Base-by-base conservation (phyloP, 2,329 filamentous ascomycete species). In the Paecilomyces sp. region DNA sequence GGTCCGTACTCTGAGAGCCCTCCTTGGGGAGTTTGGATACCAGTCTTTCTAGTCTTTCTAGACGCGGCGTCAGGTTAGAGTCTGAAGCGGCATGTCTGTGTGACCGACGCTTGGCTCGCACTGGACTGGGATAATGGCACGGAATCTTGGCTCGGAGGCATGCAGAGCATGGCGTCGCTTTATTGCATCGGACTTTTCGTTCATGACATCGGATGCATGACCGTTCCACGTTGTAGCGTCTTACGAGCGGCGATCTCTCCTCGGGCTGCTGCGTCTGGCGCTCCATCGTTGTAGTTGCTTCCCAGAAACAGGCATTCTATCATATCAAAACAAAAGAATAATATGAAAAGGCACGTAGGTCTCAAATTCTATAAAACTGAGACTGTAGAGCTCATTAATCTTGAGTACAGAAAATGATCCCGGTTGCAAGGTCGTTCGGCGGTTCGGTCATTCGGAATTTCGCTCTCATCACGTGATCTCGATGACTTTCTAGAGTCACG, bases 141-240 rank as follows among this genome's bases (percentile, higher is more conserved):
- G 30, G 11, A 24, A 54, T 36, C 2, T 58, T 61, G 47, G 60
- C 55, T n/a, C 62, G 57, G 24, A 59, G 50, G 36, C 64, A 65
- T 13, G 61, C 54, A 36, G 61, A 31, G 55, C 63, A 65, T 12
- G 63, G 64, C 12, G 51, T 34, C 3, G 15, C 55, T 30, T 58
- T 60, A 53, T 59, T 55, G 52, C 64, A 65, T 12, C 60, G 61
- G 25, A 65, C 63, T 31, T 65, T 65, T 36, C 64, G 61, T 41
- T 65, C 58, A 55, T 65, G 61, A 50, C 63, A 65, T 47, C 59
- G 61, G 41, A 63, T 50, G 50, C 64, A 65, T 28, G 63, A 64
- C 12, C 62, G 61, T 24, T 62, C 61, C n/a, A 61, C 63, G 34
- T 60, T 55, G 56, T 60, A 60, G 3, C 59, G 59, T 36, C 57